Evolutionary conservation across 2,329 filamentous ascomycete species (phyloP).

Genomic region (Septoria linicola): DNA sequence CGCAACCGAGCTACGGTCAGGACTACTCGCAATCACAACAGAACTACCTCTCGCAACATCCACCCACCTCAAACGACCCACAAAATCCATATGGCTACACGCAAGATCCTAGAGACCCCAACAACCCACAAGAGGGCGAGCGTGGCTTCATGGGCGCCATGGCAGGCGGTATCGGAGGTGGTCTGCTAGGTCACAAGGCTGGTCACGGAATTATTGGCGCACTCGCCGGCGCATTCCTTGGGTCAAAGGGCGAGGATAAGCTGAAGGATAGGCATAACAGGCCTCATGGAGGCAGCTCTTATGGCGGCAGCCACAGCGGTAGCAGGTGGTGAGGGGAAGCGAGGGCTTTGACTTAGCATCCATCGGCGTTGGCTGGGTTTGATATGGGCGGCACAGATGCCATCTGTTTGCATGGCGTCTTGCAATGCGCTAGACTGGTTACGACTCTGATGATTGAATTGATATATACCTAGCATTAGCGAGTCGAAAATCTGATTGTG

Average conservation of each 20-base stretch:
- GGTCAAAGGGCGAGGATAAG: slow-evolving; percentile 52
- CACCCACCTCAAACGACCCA: slow-evolving; percentile 34
- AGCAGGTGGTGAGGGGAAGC: neutral
- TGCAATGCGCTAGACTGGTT: no score
- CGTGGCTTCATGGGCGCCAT: slow-evolving; percentile 58
- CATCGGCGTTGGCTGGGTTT: no score
- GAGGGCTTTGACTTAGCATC: no score
- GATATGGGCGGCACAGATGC: no score
- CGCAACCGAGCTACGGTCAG: slow-evolving; percentile 28
- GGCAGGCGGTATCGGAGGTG: slow-evolving; percentile 57
- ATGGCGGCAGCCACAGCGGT: neutral
- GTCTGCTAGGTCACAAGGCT: slow-evolving; percentile 56
- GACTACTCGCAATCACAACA: slow-evolving; percentile 21
- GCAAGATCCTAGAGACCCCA: slow-evolving; percentile 40
- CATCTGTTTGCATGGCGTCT: no score
- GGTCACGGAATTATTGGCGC: slow-evolving; percentile 57
- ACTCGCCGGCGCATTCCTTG: slow-evolving; percentile 57
- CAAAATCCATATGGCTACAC: slow-evolving; percentile 41
- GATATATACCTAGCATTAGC: no score
- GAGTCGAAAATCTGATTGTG: no score
- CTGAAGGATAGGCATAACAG: slow-evolving; percentile 46
- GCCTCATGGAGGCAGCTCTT: slow-evolving; percentile 11
- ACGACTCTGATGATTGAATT: no score
- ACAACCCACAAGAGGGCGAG: slow-evolving; percentile 53
- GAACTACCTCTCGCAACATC: slow-evolving; percentile 26